Conservation (phyloP, 306 rosid species). For the Arachis stenosperma region DNA sequence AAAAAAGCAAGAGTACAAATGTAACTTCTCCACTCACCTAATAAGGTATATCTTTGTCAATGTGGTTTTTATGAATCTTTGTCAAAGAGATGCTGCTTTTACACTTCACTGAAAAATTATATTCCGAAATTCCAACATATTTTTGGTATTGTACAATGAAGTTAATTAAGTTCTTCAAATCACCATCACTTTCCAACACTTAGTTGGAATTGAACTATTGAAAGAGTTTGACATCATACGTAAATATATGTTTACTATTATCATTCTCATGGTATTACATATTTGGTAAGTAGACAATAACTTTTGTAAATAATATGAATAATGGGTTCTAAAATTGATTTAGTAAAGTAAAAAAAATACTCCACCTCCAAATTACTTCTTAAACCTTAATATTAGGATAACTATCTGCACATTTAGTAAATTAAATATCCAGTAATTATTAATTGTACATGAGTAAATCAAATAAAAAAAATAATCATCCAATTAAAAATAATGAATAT, state of each 20-base stretch:
- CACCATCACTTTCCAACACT: constrained; percentile 4
- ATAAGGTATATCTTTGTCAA: constrained; percentile 43
- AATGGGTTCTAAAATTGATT: too few relatives aligned
- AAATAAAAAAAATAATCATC: too few relatives aligned
- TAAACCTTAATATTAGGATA: too few relatives aligned
- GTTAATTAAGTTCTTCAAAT: not conserved
- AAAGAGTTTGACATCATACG: constrained; percentile 23
- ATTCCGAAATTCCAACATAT: constrained; percentile 33
- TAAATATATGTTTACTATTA: not conserved
- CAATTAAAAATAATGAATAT: too few relatives aligned
- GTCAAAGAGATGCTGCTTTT: constrained; percentile 41
- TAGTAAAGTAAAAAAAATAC: too few relatives aligned
- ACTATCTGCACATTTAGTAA: too few relatives aligned
- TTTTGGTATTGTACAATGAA: constrained; percentile 29
- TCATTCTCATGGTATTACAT: too few relatives aligned
- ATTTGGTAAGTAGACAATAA: too few relatives aligned
- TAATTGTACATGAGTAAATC: too few relatives aligned
- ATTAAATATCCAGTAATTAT: too few relatives aligned
- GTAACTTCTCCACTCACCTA: constrained; percentile 43
- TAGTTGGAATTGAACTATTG: constrained; percentile 13
- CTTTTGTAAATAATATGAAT: too few relatives aligned
- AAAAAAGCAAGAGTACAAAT: constrained; percentile 4
- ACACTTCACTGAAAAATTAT: constrained; percentile 35
- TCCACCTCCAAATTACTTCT: too few relatives aligned
- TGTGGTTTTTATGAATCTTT: not conserved